Conservation (phyloP, 768 basidiomycete species). For the Lactarius vividus region DNA sequence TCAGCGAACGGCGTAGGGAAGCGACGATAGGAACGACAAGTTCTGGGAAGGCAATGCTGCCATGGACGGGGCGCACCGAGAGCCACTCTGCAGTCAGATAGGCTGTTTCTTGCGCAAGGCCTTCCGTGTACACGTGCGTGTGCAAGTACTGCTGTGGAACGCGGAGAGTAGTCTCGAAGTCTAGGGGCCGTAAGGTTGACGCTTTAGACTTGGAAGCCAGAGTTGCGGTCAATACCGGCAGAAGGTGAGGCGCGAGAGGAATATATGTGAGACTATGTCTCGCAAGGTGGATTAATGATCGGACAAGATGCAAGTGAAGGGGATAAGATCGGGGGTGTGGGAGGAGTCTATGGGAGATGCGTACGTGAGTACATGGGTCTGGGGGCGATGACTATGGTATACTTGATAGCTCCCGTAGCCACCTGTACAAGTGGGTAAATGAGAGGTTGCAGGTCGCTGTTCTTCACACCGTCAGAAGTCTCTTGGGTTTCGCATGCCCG, state of each 20-base stretch:
- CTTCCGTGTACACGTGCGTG: slow-evolving; percentile 83
- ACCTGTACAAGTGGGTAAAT: slow-evolving; percentile 97
- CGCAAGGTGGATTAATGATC: slow-evolving; percentile 83
- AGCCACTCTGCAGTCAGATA: slow-evolving; percentile 85
- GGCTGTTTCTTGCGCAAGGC: slow-evolving; percentile 74
- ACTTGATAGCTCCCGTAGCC: slow-evolving; percentile 90
- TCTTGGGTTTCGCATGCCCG: slow-evolving; percentile 68
- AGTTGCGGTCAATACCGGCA: slow-evolving; percentile 79
- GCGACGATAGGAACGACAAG: slow-evolving; percentile 76
- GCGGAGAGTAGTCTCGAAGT: slow-evolving; percentile 84
- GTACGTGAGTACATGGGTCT: slow-evolving; percentile 3
- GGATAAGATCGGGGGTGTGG: slow-evolving; percentile 91
- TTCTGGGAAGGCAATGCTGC: slow-evolving; percentile 93
- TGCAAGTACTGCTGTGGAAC: slow-evolving; percentile 85
- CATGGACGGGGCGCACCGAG: slow-evolving; percentile 63
- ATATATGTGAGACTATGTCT: slow-evolving; percentile 83
- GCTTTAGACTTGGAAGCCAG: slow-evolving; percentile 74
- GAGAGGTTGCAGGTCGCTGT: slow-evolving; percentile 80
- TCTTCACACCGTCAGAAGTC: slow-evolving; percentile 50
- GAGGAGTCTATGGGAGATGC: slow-evolving; percentile 58
- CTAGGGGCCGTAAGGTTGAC: slow-evolving; percentile 83
- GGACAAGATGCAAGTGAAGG: slow-evolving; percentile 88
- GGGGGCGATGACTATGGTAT: slow-evolving; percentile 33
- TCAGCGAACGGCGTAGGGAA: slow-evolving; percentile 69
- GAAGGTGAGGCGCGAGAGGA: slow-evolving; percentile 81